These are phyloP conservation scores for Penicillium egyptiacum DNA, from an alignment of 495 filamentous ascomycete species.

Conservation along the genomic window DNA sequence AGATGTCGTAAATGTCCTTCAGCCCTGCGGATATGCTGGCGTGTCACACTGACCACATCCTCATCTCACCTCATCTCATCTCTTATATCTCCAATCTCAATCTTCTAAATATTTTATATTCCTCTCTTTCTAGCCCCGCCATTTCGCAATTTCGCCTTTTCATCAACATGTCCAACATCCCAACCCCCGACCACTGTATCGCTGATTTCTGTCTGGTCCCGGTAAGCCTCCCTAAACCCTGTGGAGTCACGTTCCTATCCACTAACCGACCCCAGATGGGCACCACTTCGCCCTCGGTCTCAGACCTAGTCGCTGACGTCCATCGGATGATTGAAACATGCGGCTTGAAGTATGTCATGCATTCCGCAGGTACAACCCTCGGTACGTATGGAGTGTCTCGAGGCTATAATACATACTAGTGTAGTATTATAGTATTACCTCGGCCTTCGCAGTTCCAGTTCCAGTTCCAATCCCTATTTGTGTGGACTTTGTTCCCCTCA, in stretches of 20 bases:
- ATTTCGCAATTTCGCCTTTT: not conserved
- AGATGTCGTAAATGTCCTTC: not conserved
- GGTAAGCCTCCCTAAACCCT: conserved; percentile 39
- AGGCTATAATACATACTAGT: not conserved
- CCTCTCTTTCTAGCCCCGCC: not conserved
- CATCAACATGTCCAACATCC: conserved; percentile 35
- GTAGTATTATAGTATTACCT: not conserved
- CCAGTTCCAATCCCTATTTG: not conserved
- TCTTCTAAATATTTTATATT: not conserved
- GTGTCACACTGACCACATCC: conserved; percentile 3
- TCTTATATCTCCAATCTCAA: not conserved
- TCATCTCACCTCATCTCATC: not conserved
- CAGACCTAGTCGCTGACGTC: conserved; percentile 82
- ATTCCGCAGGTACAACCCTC: conserved; percentile 87
- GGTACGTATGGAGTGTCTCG: conserved; percentile 53
- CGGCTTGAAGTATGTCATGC: conserved; percentile 81
- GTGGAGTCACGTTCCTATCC: not conserved
- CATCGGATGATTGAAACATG: conserved; percentile 80
- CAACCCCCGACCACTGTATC: conserved; percentile 65
- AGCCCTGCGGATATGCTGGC: not conserved
- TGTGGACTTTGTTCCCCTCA: not conserved
- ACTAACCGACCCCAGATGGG: conserved; percentile 59
- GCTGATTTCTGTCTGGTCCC: conserved; percentile 86
- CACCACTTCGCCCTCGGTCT: conserved; percentile 78
- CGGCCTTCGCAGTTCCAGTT: not conserved